Evolutionary conservation across 2,329 filamentous ascomycete genomes (phyloP), one percentile per base, ranked within the genome.

Genomic region (Colletotrichum costaricense): DNA sequence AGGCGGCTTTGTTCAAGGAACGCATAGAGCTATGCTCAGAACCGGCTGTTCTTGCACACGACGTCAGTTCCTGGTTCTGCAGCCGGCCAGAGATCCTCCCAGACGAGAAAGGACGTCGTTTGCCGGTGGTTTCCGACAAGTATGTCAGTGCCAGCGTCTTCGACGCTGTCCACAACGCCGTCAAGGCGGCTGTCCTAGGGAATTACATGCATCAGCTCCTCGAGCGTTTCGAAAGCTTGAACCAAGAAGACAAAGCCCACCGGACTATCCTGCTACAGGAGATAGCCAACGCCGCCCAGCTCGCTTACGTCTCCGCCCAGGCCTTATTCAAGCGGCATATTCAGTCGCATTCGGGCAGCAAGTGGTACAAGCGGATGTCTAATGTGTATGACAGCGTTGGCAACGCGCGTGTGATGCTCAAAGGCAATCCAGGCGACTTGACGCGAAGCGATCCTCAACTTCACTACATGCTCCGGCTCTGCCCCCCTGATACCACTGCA

Each of bases 401-500:
- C 0, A 83, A 82, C 26, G 75, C 81, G 2, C 82, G 81, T 1
- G 77, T 88, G 0, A 73, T 72, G 1, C 78, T 87, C 73, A 88
- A 85, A 56, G 79, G 77, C 19, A 83, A 85, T 1, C 83, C 84
- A 0, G 83, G 85, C 1, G 76, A 79, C 2, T 74, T 88, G 3
- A 82, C 80, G 0, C 74, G 78, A 11, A 76, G 78, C 0, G 75
- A 87, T 28, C 81, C 84, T 2, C 83, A 86, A 35, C 77, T 88
- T 3, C 80, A 85, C 67, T 85, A 84, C 72, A 76, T 88, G 24
- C 77, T 88, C 6, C 83, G 81, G 2, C 83, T 88, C 1, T 88
- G 85, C 63, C 81, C 85, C 7, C 64, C 78, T 0, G 80, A 83
- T 1, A 83, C 79, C 0, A 83, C 76, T 6, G 78, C 81, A 8